These are phyloP conservation scores for Tremellales sp. DNA, from an alignment of 1,284 basidiomycete genomes.

Conservation along the genomic window DNA sequence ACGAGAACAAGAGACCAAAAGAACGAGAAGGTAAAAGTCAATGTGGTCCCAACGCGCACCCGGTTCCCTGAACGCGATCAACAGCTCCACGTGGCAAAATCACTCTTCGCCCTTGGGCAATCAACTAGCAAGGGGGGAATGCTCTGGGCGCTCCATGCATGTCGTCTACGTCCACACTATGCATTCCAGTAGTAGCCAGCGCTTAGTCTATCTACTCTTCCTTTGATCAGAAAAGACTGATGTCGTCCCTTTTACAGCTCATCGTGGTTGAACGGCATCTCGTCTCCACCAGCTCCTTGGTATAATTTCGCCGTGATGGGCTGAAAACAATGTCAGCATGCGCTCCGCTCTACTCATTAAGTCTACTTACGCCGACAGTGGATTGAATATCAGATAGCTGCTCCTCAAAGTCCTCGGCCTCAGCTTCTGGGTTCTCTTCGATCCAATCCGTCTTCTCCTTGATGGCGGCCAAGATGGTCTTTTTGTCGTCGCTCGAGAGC, in stretches of 20 bases:
- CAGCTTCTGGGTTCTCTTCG: constrained; percentile 71
- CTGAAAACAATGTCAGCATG: constrained; percentile 21
- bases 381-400: constrained; percentile 74
- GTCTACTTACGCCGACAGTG: constrained; percentile 52
- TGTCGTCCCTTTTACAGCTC: constrained; percentile 40
- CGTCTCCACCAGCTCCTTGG: constrained; percentile 50
- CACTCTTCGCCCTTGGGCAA: too few relatives aligned
- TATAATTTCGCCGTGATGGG: constrained; percentile 81
- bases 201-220: too few relatives aligned
- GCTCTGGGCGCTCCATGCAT: constrained; percentile 9
- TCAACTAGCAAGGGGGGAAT: too few relatives aligned
- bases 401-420: constrained; percentile 86
- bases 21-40: too few relatives aligned
- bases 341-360: background rate
- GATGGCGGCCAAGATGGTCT: constrained; percentile 72
- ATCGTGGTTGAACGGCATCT: constrained; percentile 47
- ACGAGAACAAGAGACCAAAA: too few relatives aligned
- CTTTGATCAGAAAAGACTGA: too few relatives aligned
- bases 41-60: too few relatives aligned
- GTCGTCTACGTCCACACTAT: background rate
- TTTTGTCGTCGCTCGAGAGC: constrained; percentile 80
- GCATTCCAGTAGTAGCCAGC: background rate
- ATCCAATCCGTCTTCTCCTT: constrained; percentile 92
- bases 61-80: too few relatives aligned
- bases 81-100: too few relatives aligned